Conservation (phyloP, 352 stramenopile species). For the Globisporangium alternatum region DNA sequence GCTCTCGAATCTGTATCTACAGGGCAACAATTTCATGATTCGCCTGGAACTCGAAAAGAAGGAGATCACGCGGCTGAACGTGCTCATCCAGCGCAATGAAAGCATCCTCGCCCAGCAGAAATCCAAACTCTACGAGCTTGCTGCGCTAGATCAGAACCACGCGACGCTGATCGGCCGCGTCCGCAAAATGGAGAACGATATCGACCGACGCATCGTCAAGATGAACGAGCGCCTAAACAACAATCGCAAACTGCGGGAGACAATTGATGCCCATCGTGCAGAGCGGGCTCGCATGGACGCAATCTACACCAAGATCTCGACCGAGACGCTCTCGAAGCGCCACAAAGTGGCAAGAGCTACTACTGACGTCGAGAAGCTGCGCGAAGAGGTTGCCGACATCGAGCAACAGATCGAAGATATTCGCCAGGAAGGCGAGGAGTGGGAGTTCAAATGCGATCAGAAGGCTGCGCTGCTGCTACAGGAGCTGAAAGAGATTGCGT, state of each 20-base stretch:
- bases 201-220: constrained; percentile 78
- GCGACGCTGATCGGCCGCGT: constrained; percentile 50
- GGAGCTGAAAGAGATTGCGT: constrained; percentile 67
- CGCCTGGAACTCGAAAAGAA: constrained; percentile 74
- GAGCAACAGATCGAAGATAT: constrained; percentile 63
- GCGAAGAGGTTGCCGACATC: constrained; percentile 43
- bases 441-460: constrained; percentile 55
- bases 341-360: constrained; percentile 42
- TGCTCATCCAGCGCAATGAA: constrained; percentile 68
- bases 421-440: constrained; percentile 55
- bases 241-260: constrained; percentile 62
- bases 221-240: constrained; percentile 78
- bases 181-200: constrained; percentile 81
- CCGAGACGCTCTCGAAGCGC: constrained; percentile 55
- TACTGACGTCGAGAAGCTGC: constrained; percentile 55
- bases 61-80: constrained; percentile 61
- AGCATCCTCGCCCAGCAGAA: constrained; percentile 59
- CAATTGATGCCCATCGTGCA: constrained; percentile 63
- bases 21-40: constrained; percentile 84
- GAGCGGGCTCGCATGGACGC: constrained; percentile 72
- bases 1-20: constrained; percentile 68
- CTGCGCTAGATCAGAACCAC: constrained; percentile 69
- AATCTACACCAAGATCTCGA: constrained; percentile 71
- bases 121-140: constrained; percentile 72
- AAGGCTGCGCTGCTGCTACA: constrained; percentile 48